Conservation (phyloP, 2,329 filamentous ascomycete species). For the Cladophialophora psammophila region DNA sequence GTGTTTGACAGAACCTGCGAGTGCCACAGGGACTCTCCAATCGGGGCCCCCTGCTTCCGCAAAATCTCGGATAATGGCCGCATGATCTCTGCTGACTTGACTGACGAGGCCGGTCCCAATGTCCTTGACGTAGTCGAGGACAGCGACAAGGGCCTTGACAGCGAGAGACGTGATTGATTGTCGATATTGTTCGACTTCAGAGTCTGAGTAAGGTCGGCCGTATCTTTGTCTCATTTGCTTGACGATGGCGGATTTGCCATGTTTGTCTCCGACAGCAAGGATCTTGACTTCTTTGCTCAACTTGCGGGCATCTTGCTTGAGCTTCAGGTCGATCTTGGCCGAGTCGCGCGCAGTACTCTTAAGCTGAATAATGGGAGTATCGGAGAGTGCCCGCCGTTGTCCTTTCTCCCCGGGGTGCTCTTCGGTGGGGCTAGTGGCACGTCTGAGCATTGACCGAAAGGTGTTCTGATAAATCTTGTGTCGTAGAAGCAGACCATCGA, state of each 20-base stretch:
- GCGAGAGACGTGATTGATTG: constrained; percentile 23
- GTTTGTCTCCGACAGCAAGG: constrained; percentile 32
- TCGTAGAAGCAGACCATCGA: constrained; percentile 35
- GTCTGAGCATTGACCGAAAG: constrained; percentile 33
- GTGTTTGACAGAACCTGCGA: constrained; percentile 22
- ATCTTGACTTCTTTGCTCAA: constrained; percentile 32
- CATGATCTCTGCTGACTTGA: constrained; percentile 28
- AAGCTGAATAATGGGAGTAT: constrained; percentile 17
- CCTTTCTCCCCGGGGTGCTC: constrained; percentile 2
- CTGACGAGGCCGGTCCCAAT: constrained; percentile 23
- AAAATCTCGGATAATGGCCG: constrained; percentile 23
- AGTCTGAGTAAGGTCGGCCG: constrained; percentile 24
- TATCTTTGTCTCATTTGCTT: constrained; percentile 29
- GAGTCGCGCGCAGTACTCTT: constrained; percentile 24
- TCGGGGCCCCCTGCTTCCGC: constrained; percentile 20
- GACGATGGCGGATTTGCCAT: constrained; percentile 26
- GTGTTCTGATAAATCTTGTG: constrained; percentile 37
- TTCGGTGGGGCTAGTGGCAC: constrained; percentile 29
- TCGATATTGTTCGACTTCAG: constrained; percentile 32
- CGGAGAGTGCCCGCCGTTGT: constrained; percentile 18
- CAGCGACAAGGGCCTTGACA: constrained; percentile 28
- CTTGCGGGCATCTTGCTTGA: constrained; percentile 30
- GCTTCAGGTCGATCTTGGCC: constrained; percentile 29
- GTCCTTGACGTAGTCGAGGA: constrained; percentile 32
- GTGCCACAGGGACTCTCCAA: constrained; percentile 19